phyloP scores from a whole-genome alignment of 192 early-diverging fungal genomes.

The Coemansia sp. region DNA sequence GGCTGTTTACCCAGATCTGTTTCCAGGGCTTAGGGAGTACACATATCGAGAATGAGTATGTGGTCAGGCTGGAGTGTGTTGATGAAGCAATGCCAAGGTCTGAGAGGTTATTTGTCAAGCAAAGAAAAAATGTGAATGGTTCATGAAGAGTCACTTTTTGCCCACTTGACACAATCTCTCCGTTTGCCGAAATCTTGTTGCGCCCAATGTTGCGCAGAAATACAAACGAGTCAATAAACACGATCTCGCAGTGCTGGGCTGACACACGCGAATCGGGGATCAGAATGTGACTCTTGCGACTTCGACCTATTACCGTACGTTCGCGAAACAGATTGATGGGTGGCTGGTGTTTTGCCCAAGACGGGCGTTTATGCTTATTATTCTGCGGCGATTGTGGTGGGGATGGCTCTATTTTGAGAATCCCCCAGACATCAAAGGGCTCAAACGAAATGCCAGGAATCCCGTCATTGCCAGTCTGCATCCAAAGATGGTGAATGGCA shows the following conservation, averaged over 20 bases:
- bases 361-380: not conserved
- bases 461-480: conserved; percentile 35
- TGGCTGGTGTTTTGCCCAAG: not conserved
- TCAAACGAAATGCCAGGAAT: conserved; percentile 25
- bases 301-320: conserved; percentile 31
- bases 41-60: conserved; percentile 21
- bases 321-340: conserved; percentile 30
- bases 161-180: conserved; percentile 5
- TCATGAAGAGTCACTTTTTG: conserved; percentile 13
- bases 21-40: conserved; percentile 42
- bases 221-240: conserved; percentile 15
- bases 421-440: conserved; percentile 36
- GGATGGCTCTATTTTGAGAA: conserved; percentile 2
- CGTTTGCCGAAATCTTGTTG: conserved; percentile 24
- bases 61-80: too few species aligned
- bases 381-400: not conserved
- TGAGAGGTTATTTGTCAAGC: not conserved
- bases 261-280: conserved; percentile 36
- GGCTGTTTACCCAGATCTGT: conserved; percentile 28
- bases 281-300: conserved; percentile 42
- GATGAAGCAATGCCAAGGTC: not conserved
- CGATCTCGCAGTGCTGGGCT: conserved; percentile 33
- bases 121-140: conserved; percentile 29
- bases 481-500: conserved; percentile 40
- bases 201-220: conserved; percentile 32